Evolutionary conservation across 106 monocot species (phyloP).

Genomic region (Acorus calamus): DNA sequence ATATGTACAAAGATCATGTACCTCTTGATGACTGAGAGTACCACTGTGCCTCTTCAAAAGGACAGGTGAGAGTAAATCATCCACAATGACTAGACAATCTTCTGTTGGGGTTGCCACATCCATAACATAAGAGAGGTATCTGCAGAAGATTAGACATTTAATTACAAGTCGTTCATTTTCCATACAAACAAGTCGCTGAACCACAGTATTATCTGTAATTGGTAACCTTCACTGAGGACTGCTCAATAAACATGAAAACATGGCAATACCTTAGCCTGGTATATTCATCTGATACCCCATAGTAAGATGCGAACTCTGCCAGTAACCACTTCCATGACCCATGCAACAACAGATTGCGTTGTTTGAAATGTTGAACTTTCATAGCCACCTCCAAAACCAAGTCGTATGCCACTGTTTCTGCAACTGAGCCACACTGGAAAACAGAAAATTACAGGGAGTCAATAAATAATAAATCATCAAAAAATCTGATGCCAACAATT

Average conservation of each 20-base stretch:
- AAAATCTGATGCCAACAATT: too few species aligned
- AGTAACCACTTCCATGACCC: conserved; percentile 96
- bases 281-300: conserved; percentile 94
- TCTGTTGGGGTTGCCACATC: conserved; percentile 97
- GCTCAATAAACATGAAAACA: too few species aligned
- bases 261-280: conserved; percentile 67
- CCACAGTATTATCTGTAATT: too few species aligned
- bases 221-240: too few species aligned
- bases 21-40: conserved; percentile 94
- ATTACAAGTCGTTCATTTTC: too few species aligned
- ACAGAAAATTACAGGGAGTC: conserved; percentile 4
- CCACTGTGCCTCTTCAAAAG: conserved; percentile 48
- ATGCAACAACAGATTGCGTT: conserved; percentile 77
- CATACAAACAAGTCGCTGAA: too few species aligned
- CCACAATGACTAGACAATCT: conserved; percentile 72
- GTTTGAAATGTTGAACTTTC: conserved; percentile 81
- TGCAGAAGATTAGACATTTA: conserved; percentile 11
- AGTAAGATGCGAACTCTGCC: conserved; percentile 89
- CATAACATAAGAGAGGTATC: conserved; percentile 97
- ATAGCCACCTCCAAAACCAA: conserved; percentile 88
- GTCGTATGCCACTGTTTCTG: conserved; percentile 97
- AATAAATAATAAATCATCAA: too few species aligned
- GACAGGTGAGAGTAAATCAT: conserved; percentile 74
- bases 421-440: conserved; percentile 85
- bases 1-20: conserved; percentile 11